Conservation (phyloP, 2,329 filamentous ascomycete genomes). For the Aureobasidium sp. region DNA sequence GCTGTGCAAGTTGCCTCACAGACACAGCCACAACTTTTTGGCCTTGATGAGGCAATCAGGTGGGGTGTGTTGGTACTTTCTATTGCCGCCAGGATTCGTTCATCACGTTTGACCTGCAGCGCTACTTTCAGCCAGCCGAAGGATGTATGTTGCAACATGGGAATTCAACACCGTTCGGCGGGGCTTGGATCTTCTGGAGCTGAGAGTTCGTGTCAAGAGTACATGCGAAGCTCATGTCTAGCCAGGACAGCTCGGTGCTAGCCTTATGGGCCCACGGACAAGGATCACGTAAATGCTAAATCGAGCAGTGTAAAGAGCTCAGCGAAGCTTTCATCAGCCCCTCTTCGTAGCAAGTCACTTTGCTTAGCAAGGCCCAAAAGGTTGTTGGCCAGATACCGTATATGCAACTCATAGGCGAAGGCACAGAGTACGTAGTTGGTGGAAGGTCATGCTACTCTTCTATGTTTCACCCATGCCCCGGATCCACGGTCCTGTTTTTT, state of each 20-base stretch:
- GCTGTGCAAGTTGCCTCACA: neutral
- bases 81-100: neutral
- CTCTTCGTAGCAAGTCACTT: neutral
- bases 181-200: neutral
- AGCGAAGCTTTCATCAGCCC: neutral
- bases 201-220: neutral
- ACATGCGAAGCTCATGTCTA: neutral
- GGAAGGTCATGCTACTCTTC: neutral
- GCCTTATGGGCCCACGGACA: neutral
- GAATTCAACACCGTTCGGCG: neutral
- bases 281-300: conserved; percentile 4
- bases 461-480: neutral
- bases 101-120: neutral
- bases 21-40: neutral
- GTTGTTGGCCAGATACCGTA: neutral
- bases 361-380: neutral
- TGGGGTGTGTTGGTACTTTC: neutral
- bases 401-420: neutral
- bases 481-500: neutral
- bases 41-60: neutral
- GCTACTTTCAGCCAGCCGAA: neutral
- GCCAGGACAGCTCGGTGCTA: neutral
- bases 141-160: neutral
- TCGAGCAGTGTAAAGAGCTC: neutral
- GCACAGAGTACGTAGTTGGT: conserved; percentile 6